Base-by-base conservation (phyloP, 495 filamentous ascomycete species). In the Penicillium argentinense region DNA sequence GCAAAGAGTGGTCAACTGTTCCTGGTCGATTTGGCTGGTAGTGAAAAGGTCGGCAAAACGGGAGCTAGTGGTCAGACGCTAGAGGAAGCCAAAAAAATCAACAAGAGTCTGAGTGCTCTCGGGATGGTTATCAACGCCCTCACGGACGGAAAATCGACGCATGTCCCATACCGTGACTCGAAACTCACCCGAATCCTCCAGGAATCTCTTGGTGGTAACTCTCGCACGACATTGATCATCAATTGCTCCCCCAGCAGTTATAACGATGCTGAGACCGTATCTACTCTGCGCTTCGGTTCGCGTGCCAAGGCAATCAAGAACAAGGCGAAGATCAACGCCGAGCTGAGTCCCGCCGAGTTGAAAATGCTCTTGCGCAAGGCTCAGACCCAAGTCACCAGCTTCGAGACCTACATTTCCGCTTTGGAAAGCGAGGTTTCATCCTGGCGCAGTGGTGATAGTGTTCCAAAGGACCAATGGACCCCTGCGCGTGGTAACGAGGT, bases 41-140 rank as follows among this genome's bases (percentile, higher is more conserved):
- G 87, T 63, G 93, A 98, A 71, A 98, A 98, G 69, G 90, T 98
- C 33, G 93, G 93, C 54, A 98, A 98, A 79, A 98, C 93, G 11
- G 93, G 93, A 52, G 93, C 93, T 56, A 96, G 89, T 63, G 93
- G 93, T 40, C 93, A 98, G 68, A 98, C 95, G 12, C 78, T 98
- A 17, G 93, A 98, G 62, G 93, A 98, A 63, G 93, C 95, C 19
- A 97, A 98, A 75, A 98, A 98, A 76, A 98, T 98, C 75, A 98
- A 98, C 79, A 97, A 96, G 77, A 96, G 90, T 75, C 79, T 98
- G 73, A 96, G 91, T 61, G 91, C 93, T 14, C 77, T 98, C 21
- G 93, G 93, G 60, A 98, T 96, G 90, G 93, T 98, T 62, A 98
- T 98, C 77, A 98, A 98, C 64, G 81, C 91, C 11, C 75, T 98